These are phyloP conservation scores for Diaporthe ampelina DNA, from an alignment of 2,329 filamentous ascomycete genomes.

Conservation along the genomic window DNA sequence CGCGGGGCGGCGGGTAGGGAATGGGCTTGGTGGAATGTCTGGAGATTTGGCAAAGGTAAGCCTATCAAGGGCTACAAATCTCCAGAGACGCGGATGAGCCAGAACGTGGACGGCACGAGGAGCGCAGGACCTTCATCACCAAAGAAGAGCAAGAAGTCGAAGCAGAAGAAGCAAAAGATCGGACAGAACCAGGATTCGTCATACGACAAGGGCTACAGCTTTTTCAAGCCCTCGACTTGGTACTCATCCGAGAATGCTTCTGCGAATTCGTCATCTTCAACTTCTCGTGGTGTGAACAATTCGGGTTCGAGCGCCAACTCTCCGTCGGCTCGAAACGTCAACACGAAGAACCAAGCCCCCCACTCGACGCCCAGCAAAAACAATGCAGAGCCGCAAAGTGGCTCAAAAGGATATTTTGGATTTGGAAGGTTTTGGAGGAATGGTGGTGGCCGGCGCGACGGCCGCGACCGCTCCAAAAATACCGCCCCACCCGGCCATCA, in stretches of 20 bases:
- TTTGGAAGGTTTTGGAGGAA: slow-evolving; percentile 32
- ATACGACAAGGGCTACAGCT: slow-evolving; percentile 35
- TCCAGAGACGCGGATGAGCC: slow-evolving; percentile 34
- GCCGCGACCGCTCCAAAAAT: slow-evolving; percentile 35
- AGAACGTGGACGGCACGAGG: slow-evolving; percentile 20
- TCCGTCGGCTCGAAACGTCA: slow-evolving; percentile 23
- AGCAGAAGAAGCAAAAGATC: slow-evolving; percentile 32
- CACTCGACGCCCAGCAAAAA: slow-evolving; percentile 36
- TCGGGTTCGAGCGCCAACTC: slow-evolving; percentile 24
- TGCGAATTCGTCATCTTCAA: slow-evolving; percentile 11
- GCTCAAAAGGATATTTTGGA: slow-evolving; percentile 15
- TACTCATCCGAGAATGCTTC: neutral
- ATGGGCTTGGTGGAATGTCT: slow-evolving; percentile 38
- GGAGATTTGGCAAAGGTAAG: slow-evolving; percentile 33
- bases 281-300: slow-evolving; percentile 26
- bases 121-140: slow-evolving; percentile 29
- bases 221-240: slow-evolving; percentile 38
- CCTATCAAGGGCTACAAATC: slow-evolving; percentile 23
- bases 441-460: slow-evolving; percentile 8
- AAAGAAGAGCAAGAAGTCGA: slow-evolving; percentile 31
- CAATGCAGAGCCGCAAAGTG: neutral
- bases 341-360: slow-evolving; percentile 30
- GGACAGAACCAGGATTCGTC: slow-evolving; percentile 27
- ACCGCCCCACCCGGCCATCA: slow-evolving; percentile 26
- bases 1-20: slow-evolving; percentile 33